Evolutionary conservation across 306 rosid genomes (phyloP).

Genomic region (Prosopis cineraria): DNA sequence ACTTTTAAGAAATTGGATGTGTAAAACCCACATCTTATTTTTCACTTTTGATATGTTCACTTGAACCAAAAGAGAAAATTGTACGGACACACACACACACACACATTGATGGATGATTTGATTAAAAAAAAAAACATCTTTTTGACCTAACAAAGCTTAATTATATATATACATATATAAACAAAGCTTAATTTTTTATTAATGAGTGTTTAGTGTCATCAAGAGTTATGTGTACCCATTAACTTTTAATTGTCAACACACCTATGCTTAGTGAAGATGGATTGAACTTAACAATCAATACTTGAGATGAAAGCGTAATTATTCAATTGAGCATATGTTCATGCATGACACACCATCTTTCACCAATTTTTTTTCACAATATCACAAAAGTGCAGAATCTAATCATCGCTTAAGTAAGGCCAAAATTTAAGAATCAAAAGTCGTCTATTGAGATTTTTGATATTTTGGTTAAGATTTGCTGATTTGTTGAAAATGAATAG

Average conservation of each 20-base stretch:
- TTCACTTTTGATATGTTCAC: too few species aligned
- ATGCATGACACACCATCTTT: not conserved
- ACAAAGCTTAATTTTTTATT: not conserved
- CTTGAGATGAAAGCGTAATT: not conserved
- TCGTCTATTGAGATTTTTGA: not conserved
- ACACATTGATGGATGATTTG: too few species aligned
- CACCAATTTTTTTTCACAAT: not conserved
- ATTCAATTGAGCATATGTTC: not conserved
- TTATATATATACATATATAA: too few species aligned
- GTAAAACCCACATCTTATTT: not conserved
- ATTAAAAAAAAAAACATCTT: too few species aligned
- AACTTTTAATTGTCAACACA: not conserved
- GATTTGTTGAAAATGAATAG: not conserved
- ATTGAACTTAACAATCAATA: not conserved
- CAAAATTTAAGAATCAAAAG: not conserved
- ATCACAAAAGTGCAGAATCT: not conserved
- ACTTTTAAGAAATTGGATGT: not conserved
- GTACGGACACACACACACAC: too few species aligned
- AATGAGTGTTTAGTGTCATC: not conserved
- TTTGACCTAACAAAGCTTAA: not conserved
- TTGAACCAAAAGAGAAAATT: too few species aligned
- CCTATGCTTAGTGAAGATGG: not conserved
- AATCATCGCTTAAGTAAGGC: not conserved
- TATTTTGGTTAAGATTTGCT: not conserved
- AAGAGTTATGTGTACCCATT: not conserved